phyloP scores from a whole-genome alignment of 805 yeast species.

The Citeromyces nyonsensis region DNA sequence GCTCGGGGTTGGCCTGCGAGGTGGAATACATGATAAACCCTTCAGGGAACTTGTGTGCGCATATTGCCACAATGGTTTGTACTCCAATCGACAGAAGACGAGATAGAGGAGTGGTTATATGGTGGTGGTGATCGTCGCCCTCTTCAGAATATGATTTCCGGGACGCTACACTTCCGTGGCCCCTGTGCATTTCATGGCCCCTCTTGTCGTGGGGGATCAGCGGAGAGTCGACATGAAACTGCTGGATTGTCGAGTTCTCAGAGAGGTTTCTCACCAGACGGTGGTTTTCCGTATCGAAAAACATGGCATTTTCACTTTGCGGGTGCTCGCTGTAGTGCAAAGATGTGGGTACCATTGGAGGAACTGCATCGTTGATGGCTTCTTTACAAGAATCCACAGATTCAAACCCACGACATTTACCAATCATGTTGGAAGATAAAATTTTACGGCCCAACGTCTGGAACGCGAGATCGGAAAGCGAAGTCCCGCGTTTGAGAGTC shows the following conservation, averaged over 20 bases:
- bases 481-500: background rate
- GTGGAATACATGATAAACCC: conserved; percentile 84
- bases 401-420: conserved; percentile 13
- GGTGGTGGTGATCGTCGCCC: conserved; percentile 50
- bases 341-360: background rate
- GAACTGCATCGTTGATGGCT: background rate
- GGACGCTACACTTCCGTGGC: no score
- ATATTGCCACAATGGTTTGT: conserved; percentile 78
- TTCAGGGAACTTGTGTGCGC: conserved; percentile 88
- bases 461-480: conserved; percentile 1
- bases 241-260: conserved; percentile 11
- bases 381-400: conserved; percentile 6
- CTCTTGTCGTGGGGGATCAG: conserved; percentile 7
- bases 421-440: background rate
- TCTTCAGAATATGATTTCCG: conserved; percentile 1
- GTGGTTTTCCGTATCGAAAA: conserved; percentile 8
- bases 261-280: conserved; percentile 10
- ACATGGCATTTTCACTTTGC: conserved; percentile 15
- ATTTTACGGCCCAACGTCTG: background rate
- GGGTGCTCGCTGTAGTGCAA: conserved; percentile 18
- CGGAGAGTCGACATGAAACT: conserved; percentile 15
- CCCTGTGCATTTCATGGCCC: background rate
- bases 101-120: conserved; percentile 61
- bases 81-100: conserved; percentile 75
- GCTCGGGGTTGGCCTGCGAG: conserved; percentile 42